Base-by-base conservation (phyloP, 78 protist genomes). In the Cavenderia fasciculata region DNA sequence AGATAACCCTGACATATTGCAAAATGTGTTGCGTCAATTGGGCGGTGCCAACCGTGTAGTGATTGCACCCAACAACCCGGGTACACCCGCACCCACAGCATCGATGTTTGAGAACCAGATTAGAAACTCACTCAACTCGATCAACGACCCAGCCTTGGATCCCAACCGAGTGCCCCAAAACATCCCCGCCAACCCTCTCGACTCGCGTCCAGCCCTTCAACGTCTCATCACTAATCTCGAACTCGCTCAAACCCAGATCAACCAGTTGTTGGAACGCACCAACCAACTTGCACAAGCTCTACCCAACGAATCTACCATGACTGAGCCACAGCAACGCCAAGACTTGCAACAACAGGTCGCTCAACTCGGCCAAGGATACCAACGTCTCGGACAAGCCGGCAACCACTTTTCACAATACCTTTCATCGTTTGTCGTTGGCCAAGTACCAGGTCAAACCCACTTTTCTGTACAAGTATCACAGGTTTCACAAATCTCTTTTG, bases 401-500 rank as follows among this genome's bases (percentile, higher is more conserved):
- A 44, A 41, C 46, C 34, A 31, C 27, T 34, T 82, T 19, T 68
- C 70, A 23, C 90, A 82, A 36, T 61, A 65, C 57, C 27, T 68
- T 0, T 29, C 25, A 29, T 66, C 74, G 12, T 82, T 23, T 43
- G 46, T 65, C n/a, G 23, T 36, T 66, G 65, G 70, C 1, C 38
- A 33, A 2, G 23, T 18, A 38, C 90, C 90, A 46, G 31, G 43
- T 6, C 11, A 41, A 5, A n/a, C 90, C 0, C 41, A 68, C 29
- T 38, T 68, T 4, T 43, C 56, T 54, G 49, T 66, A 11, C 41
- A 76, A 7, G 8, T 21, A 10, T 43, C 59, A n/a, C 59, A 49
- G 21, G 47, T 82, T 0, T 82, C 90, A 12, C 90, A 82, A 56
- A 68, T 82, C 59, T 41, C 52, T 29, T n/a, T n/a, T n/a, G n/a